Percentiles rank a stretch among this genome's conserved stretches.
phyloP scores from a whole-genome alignment of 495 filamentous ascomycete species.

The Neurospora sp. region DNA sequence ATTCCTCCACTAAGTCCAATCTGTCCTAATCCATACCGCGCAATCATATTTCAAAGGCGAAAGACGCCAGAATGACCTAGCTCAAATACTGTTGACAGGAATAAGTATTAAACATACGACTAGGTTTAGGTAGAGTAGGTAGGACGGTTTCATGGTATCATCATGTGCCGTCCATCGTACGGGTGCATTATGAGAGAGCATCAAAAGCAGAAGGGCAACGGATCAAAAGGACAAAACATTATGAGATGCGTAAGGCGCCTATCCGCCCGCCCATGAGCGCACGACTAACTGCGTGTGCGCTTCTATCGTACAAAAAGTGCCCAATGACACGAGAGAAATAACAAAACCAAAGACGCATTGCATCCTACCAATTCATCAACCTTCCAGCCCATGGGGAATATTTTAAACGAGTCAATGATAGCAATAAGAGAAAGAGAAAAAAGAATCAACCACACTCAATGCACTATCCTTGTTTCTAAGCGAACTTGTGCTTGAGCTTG shows the following conservation, averaged over 20 bases:
- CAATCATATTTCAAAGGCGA: background rate
- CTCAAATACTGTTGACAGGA: background rate
- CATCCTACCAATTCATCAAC: background rate
- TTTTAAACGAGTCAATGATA: conserved; percentile 5
- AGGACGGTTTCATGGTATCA: background rate
- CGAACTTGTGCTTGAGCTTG: conserved; percentile 48
- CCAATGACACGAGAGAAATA: background rate
- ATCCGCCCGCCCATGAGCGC: background rate
- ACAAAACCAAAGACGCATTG: background rate
- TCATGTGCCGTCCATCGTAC: background rate
- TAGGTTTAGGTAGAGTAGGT: background rate
- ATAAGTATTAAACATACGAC: background rate
- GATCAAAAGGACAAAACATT: background rate
- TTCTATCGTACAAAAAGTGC: background rate
- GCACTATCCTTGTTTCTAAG: conserved; percentile 21
- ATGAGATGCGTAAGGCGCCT: background rate
- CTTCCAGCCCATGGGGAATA: background rate
- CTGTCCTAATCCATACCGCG: background rate
- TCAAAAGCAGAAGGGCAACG: background rate
- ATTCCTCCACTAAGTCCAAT: background rate
- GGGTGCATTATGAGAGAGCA: background rate
- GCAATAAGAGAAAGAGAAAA: conserved; percentile 13
- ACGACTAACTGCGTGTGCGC: background rate
- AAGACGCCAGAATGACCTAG: background rate
- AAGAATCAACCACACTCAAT: conserved; percentile 6